A percentile compares a stretch with the other conserved stretches of the same genome.
Conservation (phyloP, 2,329 filamentous ascomycete species). For the Botrytis sinoallii region DNA sequence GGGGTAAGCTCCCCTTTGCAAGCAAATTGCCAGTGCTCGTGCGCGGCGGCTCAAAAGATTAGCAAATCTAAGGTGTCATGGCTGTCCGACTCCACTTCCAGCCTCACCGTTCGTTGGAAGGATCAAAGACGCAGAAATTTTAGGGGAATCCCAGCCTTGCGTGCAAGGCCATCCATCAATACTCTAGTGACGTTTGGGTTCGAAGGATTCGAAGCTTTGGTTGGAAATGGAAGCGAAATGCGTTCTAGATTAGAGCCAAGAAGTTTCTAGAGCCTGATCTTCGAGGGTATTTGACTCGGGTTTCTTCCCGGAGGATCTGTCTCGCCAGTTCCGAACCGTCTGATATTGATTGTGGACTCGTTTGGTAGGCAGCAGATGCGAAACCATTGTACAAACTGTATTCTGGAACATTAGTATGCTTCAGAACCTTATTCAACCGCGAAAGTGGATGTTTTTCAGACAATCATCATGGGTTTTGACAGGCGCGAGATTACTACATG, state of each 20-base stretch:
- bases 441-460: not conserved
- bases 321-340: not conserved
- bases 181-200: not conserved
- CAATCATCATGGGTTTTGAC: constrained; percentile 1
- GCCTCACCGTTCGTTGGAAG: not conserved
- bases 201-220: not conserved
- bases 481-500: not conserved
- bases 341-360: not conserved
- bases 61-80: not conserved
- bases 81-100: constrained; percentile 8
- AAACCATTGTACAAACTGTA: not conserved
- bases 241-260: not conserved
- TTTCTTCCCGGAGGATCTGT: not conserved
- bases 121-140: constrained; percentile 1
- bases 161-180: not conserved
- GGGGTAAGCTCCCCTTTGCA: not conserved
- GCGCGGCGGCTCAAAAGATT: constrained; percentile 16
- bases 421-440: not conserved
- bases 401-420: not conserved
- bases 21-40: constrained; percentile 3
- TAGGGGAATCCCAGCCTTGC: not conserved
- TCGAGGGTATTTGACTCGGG: not conserved
- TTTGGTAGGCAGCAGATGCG: constrained; percentile 1
- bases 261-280: not conserved
- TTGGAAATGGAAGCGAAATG: not conserved